These are phyloP conservation scores for Psilocybe sp. DNA, from an alignment of 768 basidiomycete genomes.

Conservation along the genomic window DNA sequence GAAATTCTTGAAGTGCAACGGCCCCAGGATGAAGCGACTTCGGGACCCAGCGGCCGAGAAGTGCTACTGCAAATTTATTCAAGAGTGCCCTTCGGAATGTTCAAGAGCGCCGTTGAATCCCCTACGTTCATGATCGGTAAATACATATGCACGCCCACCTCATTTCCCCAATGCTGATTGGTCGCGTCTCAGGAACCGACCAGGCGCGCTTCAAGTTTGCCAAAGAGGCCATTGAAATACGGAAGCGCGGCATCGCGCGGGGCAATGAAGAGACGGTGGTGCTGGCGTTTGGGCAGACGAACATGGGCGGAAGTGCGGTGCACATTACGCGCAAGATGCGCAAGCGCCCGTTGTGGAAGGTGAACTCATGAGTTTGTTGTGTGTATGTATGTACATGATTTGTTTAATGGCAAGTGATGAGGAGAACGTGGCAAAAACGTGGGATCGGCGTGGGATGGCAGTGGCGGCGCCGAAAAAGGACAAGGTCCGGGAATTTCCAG, in stretches of 20 bases:
- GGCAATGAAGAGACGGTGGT: slow-evolving; percentile 88
- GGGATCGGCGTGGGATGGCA: slow-evolving; percentile 20
- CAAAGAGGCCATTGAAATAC: slow-evolving; percentile 81
- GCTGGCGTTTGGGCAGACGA: slow-evolving; percentile 78
- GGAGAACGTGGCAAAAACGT: slow-evolving; percentile 29
- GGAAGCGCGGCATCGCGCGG: slow-evolving; percentile 75
- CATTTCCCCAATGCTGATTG: slow-evolving; percentile 14
- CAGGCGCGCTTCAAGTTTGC: slow-evolving; percentile 91
- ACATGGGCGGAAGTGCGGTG: slow-evolving; percentile 69
- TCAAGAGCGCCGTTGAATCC: slow-evolving; percentile 79
- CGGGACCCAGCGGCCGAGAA: slow-evolving; percentile 58
- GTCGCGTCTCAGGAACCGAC: slow-evolving; percentile 56
- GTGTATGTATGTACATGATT: slow-evolving; percentile 1
- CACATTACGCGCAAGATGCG: slow-evolving; percentile 87
- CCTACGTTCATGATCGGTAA: slow-evolving; percentile 77
- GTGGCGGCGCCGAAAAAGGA: slow-evolving; percentile 21
- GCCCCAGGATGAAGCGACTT: slow-evolving; percentile 33
- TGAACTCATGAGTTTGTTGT: slow-evolving; percentile 56
- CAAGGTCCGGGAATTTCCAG: slow-evolving; percentile 34
- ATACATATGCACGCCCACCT: slow-evolving; percentile 11
- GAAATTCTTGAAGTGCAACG: slow-evolving; percentile 54
- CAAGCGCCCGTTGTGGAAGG: slow-evolving; percentile 78
- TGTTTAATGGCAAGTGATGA: slow-evolving; percentile 7
- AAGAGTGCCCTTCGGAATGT: slow-evolving; percentile 82
- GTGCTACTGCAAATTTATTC: slow-evolving; percentile 73